Base-by-base conservation (phyloP, 768 basidiomycete species). In the Nevesoporus exiguus region DNA sequence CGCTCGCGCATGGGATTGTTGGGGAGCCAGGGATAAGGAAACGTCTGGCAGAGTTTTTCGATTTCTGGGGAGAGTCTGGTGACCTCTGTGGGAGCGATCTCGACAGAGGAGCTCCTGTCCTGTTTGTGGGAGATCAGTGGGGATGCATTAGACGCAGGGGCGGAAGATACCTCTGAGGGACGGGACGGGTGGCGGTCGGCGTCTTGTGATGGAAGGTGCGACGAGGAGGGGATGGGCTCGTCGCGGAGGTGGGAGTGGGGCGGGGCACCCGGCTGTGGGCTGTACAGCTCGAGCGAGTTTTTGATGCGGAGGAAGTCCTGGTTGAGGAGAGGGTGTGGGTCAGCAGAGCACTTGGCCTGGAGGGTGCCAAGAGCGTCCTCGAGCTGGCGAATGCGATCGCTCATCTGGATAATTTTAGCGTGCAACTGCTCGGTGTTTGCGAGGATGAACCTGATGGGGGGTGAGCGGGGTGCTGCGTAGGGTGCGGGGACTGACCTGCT, bases 1-100 rank as follows among this genome's bases (percentile, higher is more conserved):
- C 80, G 77, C 60, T 82, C 77, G 39, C 85, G 79, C 62, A 85
- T 82, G 56, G 74, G 76, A 53, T 84, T 77, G 67, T 87, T 80
- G 19, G 83, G 77, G 14, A 79, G 73, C 82, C 84, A 85, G 0
- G 84, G 84, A 47, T 86, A 85, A 1, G 86, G 86, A 59, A 88
- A 89, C 0, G 83, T 80, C 47, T 81, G 75, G 61, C 84, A 84
- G 48, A 89, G 76, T 59, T 81, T 70, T 29, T 71, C 70, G 51
- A 71, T 70, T 36, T 72, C 71, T 14, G 69, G 69, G 13, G 62
- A 68, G 40, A 70, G 61, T 47, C 56, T 52, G 0, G 61, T 61
- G 0, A 51, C 8, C 37, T 66, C 70, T 0, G 61, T 2, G 22
- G 43, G 39, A 0, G 47, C 31, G 60, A 65, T 57, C 44, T 71